phyloP scores from a whole-genome alignment of 192 early-diverging fungal genomes.

The Umbelopsis sp. region DNA sequence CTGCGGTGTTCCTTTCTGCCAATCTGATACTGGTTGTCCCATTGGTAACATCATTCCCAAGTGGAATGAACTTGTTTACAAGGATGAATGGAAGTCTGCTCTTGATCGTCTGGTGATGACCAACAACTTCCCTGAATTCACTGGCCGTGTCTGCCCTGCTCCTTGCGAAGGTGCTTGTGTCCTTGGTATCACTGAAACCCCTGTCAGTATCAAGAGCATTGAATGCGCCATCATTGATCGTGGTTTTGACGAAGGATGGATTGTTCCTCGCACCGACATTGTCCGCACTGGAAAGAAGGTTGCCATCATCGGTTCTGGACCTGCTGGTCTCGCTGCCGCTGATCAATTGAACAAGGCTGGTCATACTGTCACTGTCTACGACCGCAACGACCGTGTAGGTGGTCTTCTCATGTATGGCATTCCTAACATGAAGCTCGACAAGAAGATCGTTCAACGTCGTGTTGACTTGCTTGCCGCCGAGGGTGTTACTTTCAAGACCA shows the following conservation, averaged over 20 bases:
- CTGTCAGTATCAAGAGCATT: conserved; percentile 96
- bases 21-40: conserved; percentile 96
- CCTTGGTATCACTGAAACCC: conserved; percentile 91
- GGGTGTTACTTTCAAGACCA: conserved; percentile 88
- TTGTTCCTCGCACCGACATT: conserved; percentile 81
- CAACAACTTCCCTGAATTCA: conserved; percentile 99
- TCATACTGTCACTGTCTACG: conserved; percentile 93
- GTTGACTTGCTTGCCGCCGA: conserved; percentile 94
- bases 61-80: conserved; percentile 98
- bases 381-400: conserved; percentile 95
- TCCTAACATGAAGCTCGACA: conserved; percentile 99
- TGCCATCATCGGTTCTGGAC: conserved; percentile 94
- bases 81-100: conserved; percentile 95
- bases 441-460: conserved; percentile 90
- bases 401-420: conserved; percentile 99
- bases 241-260: conserved; percentile 97
- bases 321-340: conserved; percentile 92
- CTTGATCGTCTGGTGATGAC: conserved; percentile 92
- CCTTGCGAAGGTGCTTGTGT: conserved; percentile 97
- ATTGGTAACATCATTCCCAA: conserved; percentile 99
- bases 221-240: conserved; percentile 98
- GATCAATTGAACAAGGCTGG: conserved; percentile 98
- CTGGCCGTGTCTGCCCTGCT: conserved; percentile 97
- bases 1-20: conserved; percentile 98
- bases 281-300: conserved; percentile 81